Percentiles rank a stretch among this genome's conserved stretches.
Conservation (phyloP, 306 rosid genomes). For the Quercus alba region DNA sequence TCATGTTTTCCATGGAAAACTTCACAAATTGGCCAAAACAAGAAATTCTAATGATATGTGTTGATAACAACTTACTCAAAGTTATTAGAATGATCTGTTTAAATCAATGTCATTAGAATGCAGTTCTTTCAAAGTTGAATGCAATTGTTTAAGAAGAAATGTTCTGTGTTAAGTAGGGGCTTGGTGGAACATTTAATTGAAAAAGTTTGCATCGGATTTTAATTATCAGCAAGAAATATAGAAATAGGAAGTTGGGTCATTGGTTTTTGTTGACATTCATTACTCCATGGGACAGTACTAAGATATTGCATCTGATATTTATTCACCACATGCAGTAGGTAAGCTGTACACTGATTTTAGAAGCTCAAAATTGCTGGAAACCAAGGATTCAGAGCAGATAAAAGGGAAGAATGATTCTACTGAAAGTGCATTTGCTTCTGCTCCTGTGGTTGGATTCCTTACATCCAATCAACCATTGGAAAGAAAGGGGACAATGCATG, state of each 20-base stretch:
- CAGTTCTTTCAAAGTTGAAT: not conserved
- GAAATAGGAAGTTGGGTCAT: not conserved
- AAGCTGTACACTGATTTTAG: constrained; percentile 13
- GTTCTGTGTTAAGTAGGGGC: not conserved
- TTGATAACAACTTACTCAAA: not conserved
- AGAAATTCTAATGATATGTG: not conserved
- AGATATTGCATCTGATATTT: constrained; percentile 24
- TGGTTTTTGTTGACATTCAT: constrained; percentile 1
- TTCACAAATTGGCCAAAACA: not conserved
- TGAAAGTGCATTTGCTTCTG: constrained; percentile 22
- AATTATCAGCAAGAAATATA: not conserved
- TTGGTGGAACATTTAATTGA: not conserved
- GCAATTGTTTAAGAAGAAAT: not conserved
- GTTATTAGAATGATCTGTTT: not conserved
- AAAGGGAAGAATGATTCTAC: constrained; percentile 27
- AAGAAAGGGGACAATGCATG: constrained; percentile 23
- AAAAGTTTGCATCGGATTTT: not conserved
- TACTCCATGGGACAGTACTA: not conserved
- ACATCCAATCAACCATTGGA: constrained; percentile 27
- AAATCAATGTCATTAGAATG: not conserved
- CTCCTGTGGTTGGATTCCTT: constrained; percentile 12
- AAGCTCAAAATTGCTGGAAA: constrained; percentile 21
- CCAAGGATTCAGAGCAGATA: constrained; percentile 29
- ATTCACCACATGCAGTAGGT: constrained; percentile 25
- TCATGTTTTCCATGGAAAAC: not conserved